Conservation (phyloP, 2,329 filamentous ascomycete genomes). For the Phaeosphaeriaceae sp. region DNA sequence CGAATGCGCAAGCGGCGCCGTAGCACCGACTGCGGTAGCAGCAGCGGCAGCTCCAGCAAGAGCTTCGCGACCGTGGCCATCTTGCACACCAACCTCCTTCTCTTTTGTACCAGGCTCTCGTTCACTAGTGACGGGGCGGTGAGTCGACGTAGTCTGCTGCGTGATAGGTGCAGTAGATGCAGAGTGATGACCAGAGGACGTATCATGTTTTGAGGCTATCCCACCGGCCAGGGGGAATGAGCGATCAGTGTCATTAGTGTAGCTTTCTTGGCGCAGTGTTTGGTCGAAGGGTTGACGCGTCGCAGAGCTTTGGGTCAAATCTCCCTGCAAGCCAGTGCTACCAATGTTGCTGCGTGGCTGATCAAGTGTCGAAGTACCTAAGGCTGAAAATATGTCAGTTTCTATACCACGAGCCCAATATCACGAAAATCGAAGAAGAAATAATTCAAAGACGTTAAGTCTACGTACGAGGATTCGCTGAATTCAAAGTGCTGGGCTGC, state of each 20-base stretch:
- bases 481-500: constrained; percentile 7
- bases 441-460: constrained; percentile 4
- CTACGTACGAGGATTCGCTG: constrained; percentile 30
- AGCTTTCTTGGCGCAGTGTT: constrained; percentile 19
- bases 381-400: constrained; percentile 16
- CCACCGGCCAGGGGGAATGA: constrained; percentile 48
- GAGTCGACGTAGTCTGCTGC: constrained; percentile 5
- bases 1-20: constrained; percentile 12
- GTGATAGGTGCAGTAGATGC: not conserved
- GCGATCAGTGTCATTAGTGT: constrained; percentile 33
- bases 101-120: constrained; percentile 28
- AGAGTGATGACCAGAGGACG: not conserved
- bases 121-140: constrained; percentile 7
- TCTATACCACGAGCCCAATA: not conserved
- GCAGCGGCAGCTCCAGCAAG: constrained; percentile 40
- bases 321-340: constrained; percentile 1
- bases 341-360: constrained; percentile 7
- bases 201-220: constrained; percentile 20
- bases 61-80: constrained; percentile 30
- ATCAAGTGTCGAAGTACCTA: constrained; percentile 2
- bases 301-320: constrained; percentile 2
- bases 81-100: constrained; percentile 15
- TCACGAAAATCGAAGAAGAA: not conserved
- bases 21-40: constrained; percentile 31
- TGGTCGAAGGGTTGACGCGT: constrained; percentile 14